Evolutionary conservation across 225 moss, liverwort and hornwort genomes (phyloP).

Genomic region (Physcomitrellopsis africana): DNA sequence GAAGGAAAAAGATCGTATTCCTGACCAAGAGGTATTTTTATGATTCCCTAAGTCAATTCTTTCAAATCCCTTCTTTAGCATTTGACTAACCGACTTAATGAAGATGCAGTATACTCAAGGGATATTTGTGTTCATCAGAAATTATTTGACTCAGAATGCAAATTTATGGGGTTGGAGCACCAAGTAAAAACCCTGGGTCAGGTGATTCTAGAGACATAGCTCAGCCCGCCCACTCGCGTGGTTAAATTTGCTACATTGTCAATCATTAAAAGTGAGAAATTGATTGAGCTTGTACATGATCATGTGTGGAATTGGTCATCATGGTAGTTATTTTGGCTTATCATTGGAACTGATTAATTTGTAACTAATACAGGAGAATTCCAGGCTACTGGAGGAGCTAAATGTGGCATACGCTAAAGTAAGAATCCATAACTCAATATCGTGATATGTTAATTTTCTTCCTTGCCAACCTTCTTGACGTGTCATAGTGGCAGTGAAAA

Average conservation of each 20-base stretch:
- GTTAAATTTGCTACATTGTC: background rate
- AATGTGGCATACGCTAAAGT: slow-evolving; percentile 65
- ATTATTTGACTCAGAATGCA: slow-evolving; percentile 59
- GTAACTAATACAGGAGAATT: slow-evolving; percentile 58
- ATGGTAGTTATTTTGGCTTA: background rate
- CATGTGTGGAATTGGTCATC: background rate
- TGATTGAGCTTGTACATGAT: background rate
- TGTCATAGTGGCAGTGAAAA: background rate
- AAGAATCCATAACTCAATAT: slow-evolving; percentile 18
- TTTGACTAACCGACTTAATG: background rate
- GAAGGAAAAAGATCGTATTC: slow-evolving; percentile 34
- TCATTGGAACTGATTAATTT: slow-evolving; percentile 10
- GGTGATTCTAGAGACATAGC: slow-evolving; percentile 35
- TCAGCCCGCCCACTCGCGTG: background rate
- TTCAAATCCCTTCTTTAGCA: background rate
- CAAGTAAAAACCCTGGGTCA: slow-evolving; percentile 63
- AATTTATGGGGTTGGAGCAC: slow-evolving; percentile 49
- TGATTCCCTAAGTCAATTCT: background rate
- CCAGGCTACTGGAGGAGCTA: slow-evolving; percentile 62
- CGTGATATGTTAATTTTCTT: background rate
- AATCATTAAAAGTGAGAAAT: background rate
- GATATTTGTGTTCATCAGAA: slow-evolving; percentile 46
- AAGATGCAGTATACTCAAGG: slow-evolving; percentile 13
- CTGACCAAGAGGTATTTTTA: slow-evolving; percentile 49
- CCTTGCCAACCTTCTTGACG: background rate